Evolutionary conservation across 2,329 filamentous ascomycete genomes (phyloP), one percentile per base, ranked within the genome.

Genomic region (Pestalotiopsis fici): DNA sequence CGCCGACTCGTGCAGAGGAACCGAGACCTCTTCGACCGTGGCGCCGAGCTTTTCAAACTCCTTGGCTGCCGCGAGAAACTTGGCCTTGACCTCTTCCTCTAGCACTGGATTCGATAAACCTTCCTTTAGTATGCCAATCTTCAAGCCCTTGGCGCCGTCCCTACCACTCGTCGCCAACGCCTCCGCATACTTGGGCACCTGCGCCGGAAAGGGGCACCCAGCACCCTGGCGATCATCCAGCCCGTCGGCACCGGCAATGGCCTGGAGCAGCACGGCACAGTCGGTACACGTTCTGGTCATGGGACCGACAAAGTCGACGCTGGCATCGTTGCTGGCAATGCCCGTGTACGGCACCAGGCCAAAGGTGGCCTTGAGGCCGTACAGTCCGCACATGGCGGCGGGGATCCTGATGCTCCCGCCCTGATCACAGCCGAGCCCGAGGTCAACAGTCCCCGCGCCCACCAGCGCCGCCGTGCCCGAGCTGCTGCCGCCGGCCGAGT

Each of bases 401-500:
- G 78, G 78, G 27, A 78, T 77, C 13, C 78, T 75, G 39, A 80
- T 75, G 62, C 75, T 77, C 9, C 77, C 78, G 21, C 77, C 78
- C 65, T 79, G 77, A 56, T 80, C 78, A 54, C 76, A 75, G 5
- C 78, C 78, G 27, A 80, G 69, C 9, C 76, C 77, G 28, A 78
- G 70, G 37, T 78, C 77, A 3, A 74, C 76, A 3, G 71, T 72
- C 2, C 74, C 75, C 5, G 70, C 71, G 1, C 78, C 80, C 2
- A 86, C 83, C 12, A 86, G 76, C 5, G 80, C 79, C 9, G 75
- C 81, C 13, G 77, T 77, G 4, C 83, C 83, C 13, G 78, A 82
- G 47, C 80, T 82, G 68, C 82, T 83, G n/a, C 84, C 83, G n/a
- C 84, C 83, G 43, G 80, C 78, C 3, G 79, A 82, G 68, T 83